These are phyloP conservation scores for Baorangia bicolor DNA, from an alignment of 768 basidiomycete species.

Conservation along the genomic window DNA sequence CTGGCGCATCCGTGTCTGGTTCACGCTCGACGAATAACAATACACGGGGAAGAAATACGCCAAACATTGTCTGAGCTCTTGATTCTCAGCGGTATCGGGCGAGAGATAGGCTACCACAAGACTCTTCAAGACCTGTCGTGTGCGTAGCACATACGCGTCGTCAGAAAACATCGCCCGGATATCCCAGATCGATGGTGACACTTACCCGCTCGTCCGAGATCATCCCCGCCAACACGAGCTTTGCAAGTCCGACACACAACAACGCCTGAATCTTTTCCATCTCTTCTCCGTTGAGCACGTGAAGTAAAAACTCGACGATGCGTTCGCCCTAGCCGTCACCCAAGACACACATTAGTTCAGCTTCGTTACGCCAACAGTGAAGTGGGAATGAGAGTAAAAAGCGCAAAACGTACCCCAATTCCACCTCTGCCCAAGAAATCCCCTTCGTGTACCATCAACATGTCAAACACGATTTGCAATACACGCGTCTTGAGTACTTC, in stretches of 20 bases:
- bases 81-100: slow-evolving; percentile 77
- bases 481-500: slow-evolving; percentile 65
- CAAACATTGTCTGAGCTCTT: slow-evolving; percentile 81
- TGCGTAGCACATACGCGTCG: background rate
- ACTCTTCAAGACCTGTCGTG: slow-evolving; percentile 43
- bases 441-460: slow-evolving; percentile 80
- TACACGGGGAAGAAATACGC: slow-evolving; percentile 86
- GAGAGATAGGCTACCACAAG: slow-evolving; percentile 69
- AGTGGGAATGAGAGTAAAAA: background rate
- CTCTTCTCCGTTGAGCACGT: slow-evolving; percentile 51
- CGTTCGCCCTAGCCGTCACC: slow-evolving; percentile 43
- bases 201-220: slow-evolving; percentile 69
- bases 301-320: slow-evolving; percentile 66
- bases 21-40: slow-evolving; percentile 72
- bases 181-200: background rate
- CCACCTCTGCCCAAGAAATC: slow-evolving; percentile 53
- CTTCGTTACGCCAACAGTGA: background rate
- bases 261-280: slow-evolving; percentile 68
- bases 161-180: background rate
- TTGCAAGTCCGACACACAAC: slow-evolving; percentile 78
- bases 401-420: slow-evolving; percentile 29
- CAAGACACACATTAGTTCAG: background rate
- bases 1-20: slow-evolving; percentile 73
- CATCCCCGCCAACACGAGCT: slow-evolving; percentile 78
- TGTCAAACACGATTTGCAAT: slow-evolving; percentile 83